phyloP scores from a whole-genome alignment of 1,139 yeast genomes.

The Pneumocystis sp. region DNA sequence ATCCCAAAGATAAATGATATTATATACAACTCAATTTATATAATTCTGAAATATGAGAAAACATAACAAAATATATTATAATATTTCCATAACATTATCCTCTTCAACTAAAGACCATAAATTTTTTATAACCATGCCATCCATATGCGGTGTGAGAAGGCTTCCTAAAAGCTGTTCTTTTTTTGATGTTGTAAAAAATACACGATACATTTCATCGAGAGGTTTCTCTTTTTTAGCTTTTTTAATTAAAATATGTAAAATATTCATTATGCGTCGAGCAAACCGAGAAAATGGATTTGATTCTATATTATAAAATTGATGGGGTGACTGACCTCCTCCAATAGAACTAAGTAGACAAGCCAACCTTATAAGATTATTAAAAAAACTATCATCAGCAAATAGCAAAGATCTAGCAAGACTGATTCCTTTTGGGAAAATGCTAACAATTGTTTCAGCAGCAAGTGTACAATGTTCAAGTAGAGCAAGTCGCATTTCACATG shows the following conservation, averaged over 20 bases:
- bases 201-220: neutral
- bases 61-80: neutral
- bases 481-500: neutral
- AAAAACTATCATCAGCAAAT: neutral
- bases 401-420: neutral
- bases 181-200: neutral
- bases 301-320: conserved; percentile 4
- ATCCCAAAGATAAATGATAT: neutral
- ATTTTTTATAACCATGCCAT: neutral
- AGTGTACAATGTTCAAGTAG: neutral
- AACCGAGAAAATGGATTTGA: conserved; percentile 11
- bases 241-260: conserved; percentile 5
- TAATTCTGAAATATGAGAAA: neutral
- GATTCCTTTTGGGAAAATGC: neutral
- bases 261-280: conserved; percentile 10
- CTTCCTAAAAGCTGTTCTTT: conserved; percentile 2
- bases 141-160: neutral
- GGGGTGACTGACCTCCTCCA: neutral
- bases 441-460: neutral
- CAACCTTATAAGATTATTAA: neutral
- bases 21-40: neutral
- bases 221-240: conserved; percentile 5
- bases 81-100: neutral
- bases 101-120: neutral
- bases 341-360: neutral